Conservation (phyloP, 805 yeast genomes). For the Wickerhamiella lipophila region DNA sequence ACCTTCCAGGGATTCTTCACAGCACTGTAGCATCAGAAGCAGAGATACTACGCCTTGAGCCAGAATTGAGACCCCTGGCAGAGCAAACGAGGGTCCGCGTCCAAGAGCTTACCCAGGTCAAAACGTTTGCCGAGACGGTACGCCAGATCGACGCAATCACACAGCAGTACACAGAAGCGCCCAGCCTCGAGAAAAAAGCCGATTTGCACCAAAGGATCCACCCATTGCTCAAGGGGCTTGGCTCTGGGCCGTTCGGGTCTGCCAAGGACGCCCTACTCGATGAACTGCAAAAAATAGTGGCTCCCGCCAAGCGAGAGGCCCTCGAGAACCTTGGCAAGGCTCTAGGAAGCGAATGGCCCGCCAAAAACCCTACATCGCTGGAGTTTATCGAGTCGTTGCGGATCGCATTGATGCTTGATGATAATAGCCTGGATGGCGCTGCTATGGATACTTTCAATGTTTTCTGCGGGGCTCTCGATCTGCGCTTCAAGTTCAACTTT, state of each 20-base stretch:
- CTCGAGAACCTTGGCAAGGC: not conserved
- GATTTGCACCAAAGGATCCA: not conserved
- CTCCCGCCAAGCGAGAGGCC: not conserved
- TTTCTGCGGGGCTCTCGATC: conserved; percentile 35
- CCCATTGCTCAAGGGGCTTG: not conserved
- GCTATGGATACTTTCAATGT: conserved; percentile 33
- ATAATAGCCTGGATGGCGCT: not conserved
- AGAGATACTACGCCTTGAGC: not conserved
- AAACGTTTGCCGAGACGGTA: not conserved
- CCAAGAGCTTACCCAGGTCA: not conserved
- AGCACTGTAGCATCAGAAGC: not conserved
- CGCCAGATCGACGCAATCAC: conserved; percentile 2
- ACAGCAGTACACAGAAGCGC: not conserved
- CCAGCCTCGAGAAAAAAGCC: not conserved
- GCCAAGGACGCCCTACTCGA: not conserved
- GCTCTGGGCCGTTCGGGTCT: not conserved
- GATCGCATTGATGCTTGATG: conserved; percentile 3
- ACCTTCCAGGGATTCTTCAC: not conserved
- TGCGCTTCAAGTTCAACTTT: conserved; percentile 51
- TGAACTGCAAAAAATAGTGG: not conserved
- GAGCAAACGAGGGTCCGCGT: not conserved
- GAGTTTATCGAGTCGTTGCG: conserved; percentile 7
- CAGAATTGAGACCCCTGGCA: not conserved
- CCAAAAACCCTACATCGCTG: conserved; percentile 11
- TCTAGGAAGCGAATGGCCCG: conserved; percentile 17